phyloP scores from a whole-genome alignment of 2,329 filamentous ascomycete genomes.

The Teratosphaeria epicoccoides region DNA sequence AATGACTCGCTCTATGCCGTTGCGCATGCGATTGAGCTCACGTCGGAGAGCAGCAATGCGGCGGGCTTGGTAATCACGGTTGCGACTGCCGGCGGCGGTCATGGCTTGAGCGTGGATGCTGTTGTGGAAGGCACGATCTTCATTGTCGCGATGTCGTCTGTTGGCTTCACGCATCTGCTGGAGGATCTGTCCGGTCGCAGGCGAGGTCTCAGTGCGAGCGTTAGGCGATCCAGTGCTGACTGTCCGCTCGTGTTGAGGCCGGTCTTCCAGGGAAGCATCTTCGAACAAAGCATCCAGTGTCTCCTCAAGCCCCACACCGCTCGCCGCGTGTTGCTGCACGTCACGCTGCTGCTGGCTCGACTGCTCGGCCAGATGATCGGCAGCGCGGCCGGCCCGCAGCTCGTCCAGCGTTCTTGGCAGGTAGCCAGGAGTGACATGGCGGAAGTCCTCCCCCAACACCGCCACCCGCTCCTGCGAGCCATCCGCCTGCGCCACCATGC shows the following conservation, averaged over 20 bases:
- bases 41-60: slow-evolving; percentile 27
- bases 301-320: slow-evolving; percentile 23
- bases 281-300: slow-evolving; percentile 25
- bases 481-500: slow-evolving; percentile 30
- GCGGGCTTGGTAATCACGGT: slow-evolving; percentile 25
- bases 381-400: slow-evolving; percentile 26
- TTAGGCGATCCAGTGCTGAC: background rate
- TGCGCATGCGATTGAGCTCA: slow-evolving; percentile 28
- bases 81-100: slow-evolving; percentile 19
- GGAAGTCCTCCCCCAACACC: slow-evolving; percentile 38
- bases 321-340: slow-evolving; percentile 2
- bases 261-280: slow-evolving; percentile 20
- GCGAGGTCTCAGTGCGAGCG: background rate
- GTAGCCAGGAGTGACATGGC: slow-evolving; percentile 37
- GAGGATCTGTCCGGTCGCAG: background rate
- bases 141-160: background rate
- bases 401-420: slow-evolving; percentile 39
- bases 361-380: slow-evolving; percentile 18
- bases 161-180: background rate
- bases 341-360: slow-evolving; percentile 9
- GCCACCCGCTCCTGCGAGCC: slow-evolving; percentile 35
- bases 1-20: slow-evolving; percentile 28
- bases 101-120: slow-evolving; percentile 21
- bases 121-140: background rate
- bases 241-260: background rate